These are phyloP conservation scores for Geotrichum siamense DNA, from an alignment of 1,139 yeast genomes.

Conservation along the genomic window DNA sequence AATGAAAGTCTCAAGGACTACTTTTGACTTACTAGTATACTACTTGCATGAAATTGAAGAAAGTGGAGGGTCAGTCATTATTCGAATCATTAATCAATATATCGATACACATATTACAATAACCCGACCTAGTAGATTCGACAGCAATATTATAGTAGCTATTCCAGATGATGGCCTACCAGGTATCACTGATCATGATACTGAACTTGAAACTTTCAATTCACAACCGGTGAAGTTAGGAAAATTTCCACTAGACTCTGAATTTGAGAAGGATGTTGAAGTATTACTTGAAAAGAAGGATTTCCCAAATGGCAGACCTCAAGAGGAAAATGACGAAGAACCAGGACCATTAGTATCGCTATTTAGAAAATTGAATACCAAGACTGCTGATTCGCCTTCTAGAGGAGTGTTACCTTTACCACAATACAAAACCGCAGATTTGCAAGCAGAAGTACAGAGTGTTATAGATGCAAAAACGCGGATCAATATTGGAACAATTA, in stretches of 20 bases:
- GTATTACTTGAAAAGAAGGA: conserved; percentile 76
- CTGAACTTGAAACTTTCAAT: conserved; percentile 46
- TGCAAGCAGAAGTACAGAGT: conserved; percentile 66
- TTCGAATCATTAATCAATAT: conserved; percentile 79
- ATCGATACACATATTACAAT: conserved; percentile 55
- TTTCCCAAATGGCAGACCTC: conserved; percentile 36
- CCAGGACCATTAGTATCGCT: conserved; percentile 41
- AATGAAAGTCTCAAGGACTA: conserved; percentile 71
- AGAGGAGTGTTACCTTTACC: conserved; percentile 80
- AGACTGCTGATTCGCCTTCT: conserved; percentile 58
- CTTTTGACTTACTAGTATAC: conserved; percentile 74
- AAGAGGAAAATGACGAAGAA: conserved; percentile 13
- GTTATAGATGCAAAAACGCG: conserved; percentile 78
- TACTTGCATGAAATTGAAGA: conserved; percentile 89
- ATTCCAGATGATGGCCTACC: conserved; percentile 61
- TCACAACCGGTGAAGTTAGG: conserved; percentile 75
- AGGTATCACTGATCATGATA: conserved; percentile 40
- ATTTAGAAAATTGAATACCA: conserved; percentile 39
- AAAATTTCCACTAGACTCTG: conserved; percentile 76
- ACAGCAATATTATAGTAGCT: conserved; percentile 32
- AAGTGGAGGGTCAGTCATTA: conserved; percentile 82
- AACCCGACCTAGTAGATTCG: conserved; percentile 33
- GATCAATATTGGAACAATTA: conserved; percentile 56
- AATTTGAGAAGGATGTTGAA: conserved; percentile 75
- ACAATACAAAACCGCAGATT: conserved; percentile 67